phyloP scores from a whole-genome alignment of 163 green algal genomes.

The Picocystis sp. region DNA sequence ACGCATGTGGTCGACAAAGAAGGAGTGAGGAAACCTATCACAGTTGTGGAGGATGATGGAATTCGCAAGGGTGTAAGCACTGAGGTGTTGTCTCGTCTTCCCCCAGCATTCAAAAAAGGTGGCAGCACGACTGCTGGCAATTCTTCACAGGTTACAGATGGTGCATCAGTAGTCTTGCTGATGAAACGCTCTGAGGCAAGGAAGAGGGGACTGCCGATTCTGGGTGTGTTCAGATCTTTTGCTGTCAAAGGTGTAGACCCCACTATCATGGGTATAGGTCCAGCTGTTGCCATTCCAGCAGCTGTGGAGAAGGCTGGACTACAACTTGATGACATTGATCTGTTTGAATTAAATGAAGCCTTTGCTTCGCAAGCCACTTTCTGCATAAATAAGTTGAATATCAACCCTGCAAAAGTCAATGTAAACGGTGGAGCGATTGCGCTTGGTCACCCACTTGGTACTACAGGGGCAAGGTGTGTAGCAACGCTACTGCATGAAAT shows the following conservation, averaged over 20 bases:
- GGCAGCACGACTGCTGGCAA: slow-evolving; percentile 91
- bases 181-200: slow-evolving; percentile 78
- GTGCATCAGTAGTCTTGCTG: slow-evolving; percentile 72
- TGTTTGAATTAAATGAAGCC: slow-evolving; percentile 87
- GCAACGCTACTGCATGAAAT: slow-evolving; percentile 89
- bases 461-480: slow-evolving; percentile 58
- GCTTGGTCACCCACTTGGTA: slow-evolving; percentile 85
- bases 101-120: slow-evolving; percentile 80
- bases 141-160: slow-evolving; percentile 86
- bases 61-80: slow-evolving; percentile 56
- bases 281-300: slow-evolving; percentile 78
- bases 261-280: slow-evolving; percentile 88
- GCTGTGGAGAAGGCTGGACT: slow-evolving; percentile 67
- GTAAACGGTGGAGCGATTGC: slow-evolving; percentile 94
- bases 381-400: slow-evolving; percentile 52
- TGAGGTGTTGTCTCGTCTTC: slow-evolving; percentile 48
- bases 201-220: slow-evolving; percentile 54
- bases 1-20: slow-evolving; percentile 42
- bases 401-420: slow-evolving; percentile 70
- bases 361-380: slow-evolving; percentile 42
- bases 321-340: slow-evolving; percentile 76
- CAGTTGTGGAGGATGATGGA: slow-evolving; percentile 75
- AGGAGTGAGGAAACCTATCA: slow-evolving; percentile 42
- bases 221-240: slow-evolving; percentile 75
- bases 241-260: slow-evolving; percentile 78